Evolutionary conservation across 2,329 filamentous ascomycete genomes (phyloP).

Genomic region (Penicillium brasilianum): DNA sequence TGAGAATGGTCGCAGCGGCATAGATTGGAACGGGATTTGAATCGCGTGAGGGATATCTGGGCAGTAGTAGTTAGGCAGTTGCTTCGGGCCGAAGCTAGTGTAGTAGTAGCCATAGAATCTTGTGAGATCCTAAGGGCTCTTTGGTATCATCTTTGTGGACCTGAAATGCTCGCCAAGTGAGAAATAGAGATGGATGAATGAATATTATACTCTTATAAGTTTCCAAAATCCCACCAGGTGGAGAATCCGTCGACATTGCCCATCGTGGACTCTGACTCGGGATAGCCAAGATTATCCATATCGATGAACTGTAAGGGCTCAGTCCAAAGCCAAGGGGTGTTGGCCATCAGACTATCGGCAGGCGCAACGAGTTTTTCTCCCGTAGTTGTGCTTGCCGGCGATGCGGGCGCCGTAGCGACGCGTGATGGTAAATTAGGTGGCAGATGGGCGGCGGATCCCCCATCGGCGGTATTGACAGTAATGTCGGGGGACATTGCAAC

Average conservation of each 20-base stretch:
- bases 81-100: slow-evolving; percentile 6
- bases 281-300: slow-evolving; percentile 38
- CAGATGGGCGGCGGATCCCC: slow-evolving; percentile 57
- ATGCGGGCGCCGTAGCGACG: slow-evolving; percentile 19
- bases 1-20: slow-evolving; percentile 36
- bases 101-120: background rate
- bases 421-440: slow-evolving; percentile 28
- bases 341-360: slow-evolving; percentile 42
- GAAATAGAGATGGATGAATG: slow-evolving; percentile 30
- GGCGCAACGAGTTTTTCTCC: slow-evolving; percentile 39
- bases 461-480: slow-evolving; percentile 58
- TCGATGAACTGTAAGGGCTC: slow-evolving; percentile 40
- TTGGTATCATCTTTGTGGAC: slow-evolving; percentile 8
- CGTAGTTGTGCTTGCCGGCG: slow-evolving; percentile 15
- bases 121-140: background rate
- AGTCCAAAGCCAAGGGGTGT: slow-evolving; percentile 44
- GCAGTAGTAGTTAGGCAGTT: slow-evolving; percentile 17
- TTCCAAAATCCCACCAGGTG: slow-evolving; percentile 45
- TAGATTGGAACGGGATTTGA: slow-evolving; percentile 9
- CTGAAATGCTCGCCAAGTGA: slow-evolving; percentile 21
- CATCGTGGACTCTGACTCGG: slow-evolving; percentile 33
- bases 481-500: slow-evolving; percentile 59
- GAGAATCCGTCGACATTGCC: slow-evolving; percentile 41
- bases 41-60: slow-evolving; percentile 24
- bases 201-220: slow-evolving; percentile 36